Conservation (phyloP, 495 filamentous ascomycete genomes). For the Neurospora sp. region DNA sequence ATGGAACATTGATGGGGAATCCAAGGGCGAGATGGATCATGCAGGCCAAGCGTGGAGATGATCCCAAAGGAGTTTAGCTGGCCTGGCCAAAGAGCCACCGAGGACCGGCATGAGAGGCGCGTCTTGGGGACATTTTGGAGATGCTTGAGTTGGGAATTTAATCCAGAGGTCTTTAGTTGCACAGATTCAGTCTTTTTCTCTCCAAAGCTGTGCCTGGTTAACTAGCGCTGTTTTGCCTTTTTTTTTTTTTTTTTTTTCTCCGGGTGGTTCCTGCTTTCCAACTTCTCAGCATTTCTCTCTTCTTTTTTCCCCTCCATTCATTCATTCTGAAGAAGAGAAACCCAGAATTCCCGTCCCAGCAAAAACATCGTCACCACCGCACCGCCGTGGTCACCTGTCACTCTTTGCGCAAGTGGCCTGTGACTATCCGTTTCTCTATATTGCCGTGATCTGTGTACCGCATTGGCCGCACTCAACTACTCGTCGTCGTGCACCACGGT, state of each 20-base stretch:
- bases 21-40: not conserved
- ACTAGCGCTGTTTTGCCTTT: not conserved
- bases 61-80: not conserved
- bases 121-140: not conserved
- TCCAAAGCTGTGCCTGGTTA: not conserved
- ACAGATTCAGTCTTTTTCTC: not conserved
- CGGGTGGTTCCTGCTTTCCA: not conserved
- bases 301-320: too few species aligned
- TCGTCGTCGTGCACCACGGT: not conserved
- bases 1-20: not conserved
- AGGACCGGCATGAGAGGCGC: not conserved
- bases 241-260: not conserved
- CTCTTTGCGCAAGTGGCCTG: not conserved
- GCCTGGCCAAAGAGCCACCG: not conserved
- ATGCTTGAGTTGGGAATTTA: not conserved
- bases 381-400: not conserved
- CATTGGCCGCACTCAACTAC: not conserved
- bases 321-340: not conserved
- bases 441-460: not conserved
- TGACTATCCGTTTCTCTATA: not conserved
- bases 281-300: not conserved
- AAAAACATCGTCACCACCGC: not conserved
- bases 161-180: not conserved
- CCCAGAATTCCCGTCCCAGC: not conserved
- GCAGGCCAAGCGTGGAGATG: not conserved